Base-by-base conservation (phyloP, 768 basidiomycete genomes). In the Sarcodon aspratus region DNA sequence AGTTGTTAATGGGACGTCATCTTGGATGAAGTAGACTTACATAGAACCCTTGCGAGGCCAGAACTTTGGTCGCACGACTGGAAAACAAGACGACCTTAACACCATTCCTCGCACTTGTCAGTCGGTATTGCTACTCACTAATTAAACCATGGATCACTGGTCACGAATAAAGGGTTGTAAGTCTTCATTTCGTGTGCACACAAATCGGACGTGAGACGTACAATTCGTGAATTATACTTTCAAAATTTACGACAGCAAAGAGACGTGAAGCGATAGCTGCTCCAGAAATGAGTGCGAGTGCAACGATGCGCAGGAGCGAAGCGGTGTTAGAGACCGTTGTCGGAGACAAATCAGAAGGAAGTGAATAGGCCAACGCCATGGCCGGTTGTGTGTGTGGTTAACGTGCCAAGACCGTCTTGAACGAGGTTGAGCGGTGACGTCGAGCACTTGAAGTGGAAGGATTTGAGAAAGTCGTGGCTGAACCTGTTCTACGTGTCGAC, bases 191-290 rank as follows among this genome's bases (percentile, higher is more conserved):
- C 2, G 5, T 27, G 3, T 46, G 42, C 8, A 40, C 3, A 15
- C 3, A 1, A 40, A 36, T 3, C 1, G 13, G 36, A 47, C 18
- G 43, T 13, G 44, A 45, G 0, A 77, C 92, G 57, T 55, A 96
- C 93, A 97, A 98, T 74, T 98, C 96, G 66, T 98, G 95, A 59
- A 99, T 98, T 59, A 99, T 92, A 75, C 92, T 95, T 71, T 99
- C 96, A 63, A 96, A 97, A 57, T 97, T 90, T 54, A 98, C 71
- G 59, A 99, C 96, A 54, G 96, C 95, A 61, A 99, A 99, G 59
- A 97, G 74, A 65, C 96, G 82, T 51, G 93, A 95, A 33, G 94
- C 85, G 60, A 97, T 87, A 18, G 96, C 94, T 59, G 94, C 92
- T 56, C 78, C 92, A 48, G 92, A 92, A 59, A 98, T 97, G 61